phyloP scores from a whole-genome alignment of 805 yeast genomes.

The Barnettozyma botsteinii region DNA sequence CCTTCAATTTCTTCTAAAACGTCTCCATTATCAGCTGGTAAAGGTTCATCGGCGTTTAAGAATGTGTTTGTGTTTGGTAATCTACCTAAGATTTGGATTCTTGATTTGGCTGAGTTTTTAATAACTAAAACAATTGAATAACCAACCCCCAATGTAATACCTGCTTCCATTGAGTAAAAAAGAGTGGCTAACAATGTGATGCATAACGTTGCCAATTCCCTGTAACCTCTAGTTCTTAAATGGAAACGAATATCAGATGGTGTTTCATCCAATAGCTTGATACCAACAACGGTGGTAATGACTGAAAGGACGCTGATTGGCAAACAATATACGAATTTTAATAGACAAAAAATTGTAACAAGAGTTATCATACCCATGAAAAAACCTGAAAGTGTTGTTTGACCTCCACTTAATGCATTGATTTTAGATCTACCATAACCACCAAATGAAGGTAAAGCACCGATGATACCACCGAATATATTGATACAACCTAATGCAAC shows the following conservation, averaged over 20 bases:
- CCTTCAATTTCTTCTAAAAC: constrained; percentile 51
- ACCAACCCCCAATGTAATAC: constrained; percentile 81
- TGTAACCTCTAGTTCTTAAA: constrained; percentile 64
- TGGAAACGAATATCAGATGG: constrained; percentile 77
- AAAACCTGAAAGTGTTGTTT: constrained; percentile 77
- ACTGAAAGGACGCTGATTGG: constrained; percentile 80
- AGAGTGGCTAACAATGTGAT: constrained; percentile 62
- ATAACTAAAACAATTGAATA: constrained; percentile 77
- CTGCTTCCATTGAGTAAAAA: constrained; percentile 78
- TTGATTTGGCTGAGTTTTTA: constrained; percentile 71
- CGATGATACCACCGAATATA: constrained; percentile 43
- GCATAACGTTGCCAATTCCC: constrained; percentile 63
- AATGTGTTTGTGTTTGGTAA: constrained; percentile 55
- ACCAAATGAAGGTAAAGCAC: constrained; percentile 85
- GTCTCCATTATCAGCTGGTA: constrained; percentile 27
- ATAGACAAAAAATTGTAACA: constrained; percentile 52
- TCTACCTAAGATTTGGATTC: constrained; percentile 79
- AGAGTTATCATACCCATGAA: constrained; percentile 75
- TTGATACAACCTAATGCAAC: constrained; percentile 85
- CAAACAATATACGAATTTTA: constrained; percentile 60
- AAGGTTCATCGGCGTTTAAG: constrained; percentile 63
- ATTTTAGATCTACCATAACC: constrained; percentile 93
- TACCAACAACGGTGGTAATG: constrained; percentile 72
- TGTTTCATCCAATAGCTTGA: constrained; percentile 73
- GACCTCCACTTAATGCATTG: constrained; percentile 83